A percentile compares a stretch with the other conserved stretches of the same genome.
Conservation (phyloP, 2,329 filamentous ascomycete genomes). For the Epicoccum nigrum region DNA sequence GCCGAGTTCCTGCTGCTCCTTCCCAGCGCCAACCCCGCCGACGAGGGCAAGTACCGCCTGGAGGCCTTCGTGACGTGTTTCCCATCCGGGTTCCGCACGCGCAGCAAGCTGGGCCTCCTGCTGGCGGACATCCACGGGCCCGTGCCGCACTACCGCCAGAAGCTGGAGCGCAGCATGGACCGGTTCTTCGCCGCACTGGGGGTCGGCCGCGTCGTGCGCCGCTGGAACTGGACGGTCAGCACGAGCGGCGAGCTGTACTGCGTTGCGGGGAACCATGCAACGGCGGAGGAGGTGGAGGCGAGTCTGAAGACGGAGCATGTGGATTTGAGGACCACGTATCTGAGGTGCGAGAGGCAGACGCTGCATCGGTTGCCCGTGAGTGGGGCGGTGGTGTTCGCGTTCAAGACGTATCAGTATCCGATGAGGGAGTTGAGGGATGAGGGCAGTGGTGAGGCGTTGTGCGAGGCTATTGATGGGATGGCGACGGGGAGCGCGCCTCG, state of each 20-base stretch:
- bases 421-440: conserved; percentile 62
- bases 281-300: conserved; percentile 44
- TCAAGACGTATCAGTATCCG: conserved; percentile 68
- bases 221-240: conserved; percentile 61
- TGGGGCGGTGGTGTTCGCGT: conserved; percentile 63
- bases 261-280: conserved; percentile 50
- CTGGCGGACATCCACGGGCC: conserved; percentile 64
- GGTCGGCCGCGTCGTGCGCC: conserved; percentile 60
- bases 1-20: conserved; percentile 66
- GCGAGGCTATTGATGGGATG: conserved; percentile 65
- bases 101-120: conserved; percentile 59
- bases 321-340: conserved; percentile 52
- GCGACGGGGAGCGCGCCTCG: conserved; percentile 61
- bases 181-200: conserved; percentile 63
- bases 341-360: conserved; percentile 67
- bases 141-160: conserved; percentile 63
- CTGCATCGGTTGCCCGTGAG: conserved; percentile 63
- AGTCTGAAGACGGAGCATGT: conserved; percentile 22
- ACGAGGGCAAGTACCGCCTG: conserved; percentile 57
- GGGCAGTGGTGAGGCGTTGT: conserved; percentile 60
- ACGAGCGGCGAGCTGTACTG: conserved; percentile 51
- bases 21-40: conserved; percentile 38
- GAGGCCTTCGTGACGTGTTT: conserved; percentile 63
- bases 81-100: conserved; percentile 64
- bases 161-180: conserved; percentile 66